Evolutionary conservation across 345 rosid genomes (phyloP).

Genomic region (Salix purpurea): DNA sequence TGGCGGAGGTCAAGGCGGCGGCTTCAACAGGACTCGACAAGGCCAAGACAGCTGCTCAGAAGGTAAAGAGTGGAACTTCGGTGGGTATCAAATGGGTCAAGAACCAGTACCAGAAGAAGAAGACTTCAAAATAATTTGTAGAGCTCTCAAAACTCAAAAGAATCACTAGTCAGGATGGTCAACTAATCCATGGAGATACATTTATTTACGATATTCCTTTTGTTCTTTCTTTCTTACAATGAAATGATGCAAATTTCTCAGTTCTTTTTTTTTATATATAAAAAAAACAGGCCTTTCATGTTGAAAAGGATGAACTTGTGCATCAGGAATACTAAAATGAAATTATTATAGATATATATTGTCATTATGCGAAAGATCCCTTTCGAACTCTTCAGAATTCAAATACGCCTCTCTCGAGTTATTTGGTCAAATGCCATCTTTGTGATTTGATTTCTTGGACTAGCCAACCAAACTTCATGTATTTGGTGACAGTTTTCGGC

Average conservation of each 20-base stretch:
- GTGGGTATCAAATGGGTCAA: conserved; percentile 26
- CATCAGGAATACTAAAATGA: not conserved
- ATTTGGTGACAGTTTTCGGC: not conserved
- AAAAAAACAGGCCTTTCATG: not conserved
- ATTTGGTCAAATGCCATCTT: not conserved
- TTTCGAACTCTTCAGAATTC: not conserved
- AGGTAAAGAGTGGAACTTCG: conserved; percentile 20
- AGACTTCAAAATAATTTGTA: conserved; percentile 5
- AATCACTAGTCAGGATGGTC: not conserved
- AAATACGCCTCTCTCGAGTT: not conserved
- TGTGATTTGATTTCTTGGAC: not conserved
- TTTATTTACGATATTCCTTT: not conserved
- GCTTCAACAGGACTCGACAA: conserved; percentile 11
- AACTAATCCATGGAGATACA: not conserved
- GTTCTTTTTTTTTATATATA: too few species aligned
- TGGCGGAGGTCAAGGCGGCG: conserved; percentile 24
- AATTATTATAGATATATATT: too few species aligned
- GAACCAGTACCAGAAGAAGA: conserved; percentile 16
- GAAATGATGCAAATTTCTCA: not conserved
- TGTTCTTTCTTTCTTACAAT: not conserved
- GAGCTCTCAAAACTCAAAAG: not conserved
- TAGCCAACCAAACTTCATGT: not conserved
- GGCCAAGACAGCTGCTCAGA: conserved; percentile 24
- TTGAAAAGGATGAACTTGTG: too few species aligned
- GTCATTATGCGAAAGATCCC: not conserved